Evolutionary conservation across 2,329 filamentous ascomycete species (phyloP).

Genomic region (Colletotrichum viniferum): DNA sequence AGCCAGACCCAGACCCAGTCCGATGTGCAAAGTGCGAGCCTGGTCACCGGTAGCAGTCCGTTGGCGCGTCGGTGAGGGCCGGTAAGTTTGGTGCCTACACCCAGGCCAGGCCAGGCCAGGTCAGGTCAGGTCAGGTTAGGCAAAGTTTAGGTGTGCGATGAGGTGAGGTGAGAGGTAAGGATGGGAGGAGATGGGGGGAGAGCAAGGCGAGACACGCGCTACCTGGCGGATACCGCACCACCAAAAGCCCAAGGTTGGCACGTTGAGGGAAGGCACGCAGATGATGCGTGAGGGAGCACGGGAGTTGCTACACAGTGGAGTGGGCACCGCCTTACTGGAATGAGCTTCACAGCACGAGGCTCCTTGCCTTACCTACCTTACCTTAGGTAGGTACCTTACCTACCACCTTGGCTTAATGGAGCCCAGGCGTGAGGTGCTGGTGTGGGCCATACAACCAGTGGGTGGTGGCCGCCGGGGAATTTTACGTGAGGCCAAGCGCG

Average conservation of each 20-base stretch:
- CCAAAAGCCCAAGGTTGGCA: not conserved
- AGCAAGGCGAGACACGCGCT: not conserved
- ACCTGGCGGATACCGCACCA: not conserved
- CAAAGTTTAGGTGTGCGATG: not conserved
- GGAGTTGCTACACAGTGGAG: not conserved
- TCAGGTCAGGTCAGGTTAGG: not conserved
- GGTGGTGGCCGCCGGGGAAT: not conserved
- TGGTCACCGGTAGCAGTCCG: not conserved
- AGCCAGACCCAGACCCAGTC: not conserved
- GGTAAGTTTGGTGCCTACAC: not conserved
- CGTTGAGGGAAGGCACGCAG: not conserved
- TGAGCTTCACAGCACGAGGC: not conserved
- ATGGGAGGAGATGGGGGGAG: not conserved
- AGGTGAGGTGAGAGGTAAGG: not conserved
- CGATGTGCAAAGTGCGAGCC: not conserved
- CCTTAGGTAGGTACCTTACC: not conserved
- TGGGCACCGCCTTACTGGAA: not conserved
- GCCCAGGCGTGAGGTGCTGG: not conserved
- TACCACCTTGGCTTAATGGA: not conserved
- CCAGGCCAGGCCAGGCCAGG: not conserved
- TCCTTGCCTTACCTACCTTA: not conserved
- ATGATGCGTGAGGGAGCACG: slow-evolving; percentile 7
- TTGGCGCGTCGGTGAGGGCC: not conserved
- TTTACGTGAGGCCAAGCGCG: not conserved
- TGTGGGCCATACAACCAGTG: not conserved